These are phyloP conservation scores for Boletus subparvulus DNA, from an alignment of 768 basidiomycete genomes.

Conservation along the genomic window DNA sequence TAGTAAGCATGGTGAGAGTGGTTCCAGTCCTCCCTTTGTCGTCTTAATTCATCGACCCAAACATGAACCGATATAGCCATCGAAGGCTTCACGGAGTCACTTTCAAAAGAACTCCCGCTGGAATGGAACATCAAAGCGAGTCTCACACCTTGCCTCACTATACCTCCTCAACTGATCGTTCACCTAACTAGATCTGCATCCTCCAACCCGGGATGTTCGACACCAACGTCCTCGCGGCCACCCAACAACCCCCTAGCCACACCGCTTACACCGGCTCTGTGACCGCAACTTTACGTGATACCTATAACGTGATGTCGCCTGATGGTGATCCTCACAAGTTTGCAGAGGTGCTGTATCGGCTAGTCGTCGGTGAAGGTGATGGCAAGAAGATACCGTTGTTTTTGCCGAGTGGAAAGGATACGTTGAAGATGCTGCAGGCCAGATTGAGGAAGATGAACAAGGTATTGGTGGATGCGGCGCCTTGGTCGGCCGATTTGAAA, in stretches of 20 bases:
- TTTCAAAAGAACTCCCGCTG: slow-evolving; percentile 8
- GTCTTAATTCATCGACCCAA: neutral
- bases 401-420: slow-evolving; percentile 12
- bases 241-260: neutral
- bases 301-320: neutral
- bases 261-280: slow-evolving; percentile 10
- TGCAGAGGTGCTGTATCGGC: slow-evolving; percentile 1
- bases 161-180: no score
- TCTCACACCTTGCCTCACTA: neutral
- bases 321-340: slow-evolving; percentile 17
- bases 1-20: slow-evolving; percentile 13
- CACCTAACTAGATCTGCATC: slow-evolving; percentile 10
- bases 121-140: slow-evolving; percentile 22
- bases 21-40: neutral
- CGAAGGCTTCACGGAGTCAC: slow-evolving; percentile 9
- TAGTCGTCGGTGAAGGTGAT: neutral
- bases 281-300: neutral
- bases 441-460: neutral
- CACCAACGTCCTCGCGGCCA: slow-evolving; percentile 6
- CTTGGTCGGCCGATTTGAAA: slow-evolving; percentile 11
- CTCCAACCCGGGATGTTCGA: slow-evolving; percentile 19
- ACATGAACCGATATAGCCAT: slow-evolving; percentile 1
- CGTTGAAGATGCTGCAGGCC: slow-evolving; percentile 1
- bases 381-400: slow-evolving; percentile 2
- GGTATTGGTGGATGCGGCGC: neutral